Base-by-base conservation (phyloP, 805 yeast genomes). In the Hanseniaspora osmophila region DNA sequence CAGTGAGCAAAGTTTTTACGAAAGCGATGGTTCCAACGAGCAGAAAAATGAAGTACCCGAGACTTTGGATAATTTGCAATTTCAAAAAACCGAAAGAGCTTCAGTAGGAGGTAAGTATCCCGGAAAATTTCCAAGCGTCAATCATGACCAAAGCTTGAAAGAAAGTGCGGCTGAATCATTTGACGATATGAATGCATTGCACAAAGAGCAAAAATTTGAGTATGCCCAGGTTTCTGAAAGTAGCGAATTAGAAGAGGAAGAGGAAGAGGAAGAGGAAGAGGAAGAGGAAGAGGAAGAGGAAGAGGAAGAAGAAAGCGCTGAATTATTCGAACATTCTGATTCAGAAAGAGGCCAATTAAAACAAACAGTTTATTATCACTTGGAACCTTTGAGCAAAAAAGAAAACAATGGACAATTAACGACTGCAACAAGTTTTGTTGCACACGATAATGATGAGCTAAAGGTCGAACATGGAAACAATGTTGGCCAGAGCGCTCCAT, bases 271-370 rank as follows among this genome's bases (percentile, higher is more conserved):
- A 15, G 27, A 12, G 37, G 35, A 40, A 17, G 12, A 17, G 37
- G 35, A 48, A 29, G 52, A 47, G 15, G 53, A 46, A 30, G 47
- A 44, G 15, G 46, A 40, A 2, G 53, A 51, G 38, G 58, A 51
- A 12, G 27, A 42, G 10, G 42, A 37, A 15, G 44, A 44, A 29
- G 19, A 16, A 32, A 7, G 29, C 12, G 42, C 10, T 13, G 30
- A 37, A n/a, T 4, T 10, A 3, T 19, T 29, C 10, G 17, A 40
- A 40, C 7, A 22, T 22, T 22, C 22, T 37, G 3, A 37, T 30
- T 18, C n/a, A n/a, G n/a, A n/a, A n/a, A n/a, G n/a, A n/a, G n/a
- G n/a, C n/a, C n/a, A n/a, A n/a, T n/a, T n/a, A n/a, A n/a, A n/a
- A n/a, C n/a, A n/a, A 41, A 37, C 30, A 22, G n/a, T 5, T 37